phyloP scores from a whole-genome alignment of 73 alveolate genomes.

The Paramecium octaurelia region DNA sequence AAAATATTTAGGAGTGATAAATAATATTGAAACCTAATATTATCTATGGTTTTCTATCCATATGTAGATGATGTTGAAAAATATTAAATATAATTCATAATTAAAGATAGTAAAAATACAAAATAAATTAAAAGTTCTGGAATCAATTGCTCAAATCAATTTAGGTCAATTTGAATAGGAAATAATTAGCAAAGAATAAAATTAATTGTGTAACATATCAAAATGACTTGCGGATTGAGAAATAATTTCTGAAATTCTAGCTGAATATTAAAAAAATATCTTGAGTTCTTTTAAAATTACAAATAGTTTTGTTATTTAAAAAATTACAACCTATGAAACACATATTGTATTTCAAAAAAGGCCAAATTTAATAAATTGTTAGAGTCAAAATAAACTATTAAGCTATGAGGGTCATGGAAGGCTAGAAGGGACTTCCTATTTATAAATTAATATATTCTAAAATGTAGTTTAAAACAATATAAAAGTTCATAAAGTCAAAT shows the following conservation, averaged over 20 bases:
- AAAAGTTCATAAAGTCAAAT: too few species aligned
- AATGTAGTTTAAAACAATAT: too few species aligned
- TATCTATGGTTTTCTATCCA: too few species aligned
- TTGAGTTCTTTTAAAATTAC: neutral
- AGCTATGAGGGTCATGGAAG: neutral
- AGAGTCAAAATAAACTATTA: neutral
- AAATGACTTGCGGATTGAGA: neutral
- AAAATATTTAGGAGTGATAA: too few species aligned
- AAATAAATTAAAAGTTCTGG: too few species aligned
- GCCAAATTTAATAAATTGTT: neutral
- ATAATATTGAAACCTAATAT: too few species aligned
- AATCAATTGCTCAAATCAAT: too few species aligned
- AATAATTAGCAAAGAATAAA: too few species aligned
- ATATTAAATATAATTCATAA: too few species aligned
- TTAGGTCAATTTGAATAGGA: too few species aligned
- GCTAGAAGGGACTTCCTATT: neutral
- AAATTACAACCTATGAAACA: neutral
- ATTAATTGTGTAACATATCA: neutral
- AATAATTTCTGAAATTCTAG: neutral
- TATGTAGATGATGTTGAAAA: too few species aligned
- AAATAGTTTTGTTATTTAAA: neutral
- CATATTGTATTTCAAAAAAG: neutral
- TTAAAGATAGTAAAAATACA: too few species aligned
- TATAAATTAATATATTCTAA: neutral
- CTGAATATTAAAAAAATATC: neutral